phyloP scores from a whole-genome alignment of 2,329 filamentous ascomycete species.

The Arthrobotrys iridis region DNA sequence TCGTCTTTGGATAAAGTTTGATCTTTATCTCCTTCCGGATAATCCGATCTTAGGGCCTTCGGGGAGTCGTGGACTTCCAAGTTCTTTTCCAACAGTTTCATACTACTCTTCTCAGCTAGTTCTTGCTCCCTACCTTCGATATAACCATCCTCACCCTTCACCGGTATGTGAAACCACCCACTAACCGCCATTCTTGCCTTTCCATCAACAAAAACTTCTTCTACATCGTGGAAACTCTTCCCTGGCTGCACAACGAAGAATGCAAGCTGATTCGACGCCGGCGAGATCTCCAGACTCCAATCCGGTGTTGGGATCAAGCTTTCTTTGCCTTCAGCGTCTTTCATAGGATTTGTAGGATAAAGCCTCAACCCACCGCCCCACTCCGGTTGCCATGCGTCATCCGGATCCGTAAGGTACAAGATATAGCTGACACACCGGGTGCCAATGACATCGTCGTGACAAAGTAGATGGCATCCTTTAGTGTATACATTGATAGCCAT shows the following conservation, averaged over 20 bases:
- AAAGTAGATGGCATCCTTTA: constrained; percentile 91
- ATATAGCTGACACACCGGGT: constrained; percentile 96
- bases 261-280: constrained; percentile 95
- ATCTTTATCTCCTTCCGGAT: constrained; percentile 64
- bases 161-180: constrained; percentile 98
- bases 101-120: constrained; percentile 85
- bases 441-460: constrained; percentile 99
- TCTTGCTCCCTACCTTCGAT: constrained; percentile 87
- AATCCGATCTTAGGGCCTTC: constrained; percentile 58
- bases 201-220: constrained; percentile 89
- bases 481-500: constrained; percentile 99
- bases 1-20: constrained; percentile 78
- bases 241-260: constrained; percentile 98
- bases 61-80: constrained; percentile 89
- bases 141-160: constrained; percentile 91
- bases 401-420: constrained; percentile 91
- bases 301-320: constrained; percentile 84
- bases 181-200: constrained; percentile 96
- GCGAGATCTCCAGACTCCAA: constrained; percentile 82
- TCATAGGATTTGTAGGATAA: constrained; percentile 75
- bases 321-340: constrained; percentile 71
- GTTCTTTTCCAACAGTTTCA: constrained; percentile 91
- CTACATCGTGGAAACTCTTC: constrained; percentile 98
- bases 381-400: constrained; percentile 85
- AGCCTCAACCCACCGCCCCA: constrained; percentile 94